Evolutionary conservation across 164 flowering plant species (phyloP), one percentile per base, ranked within the genome.

Genomic region (Euptelea pleiosperma): DNA sequence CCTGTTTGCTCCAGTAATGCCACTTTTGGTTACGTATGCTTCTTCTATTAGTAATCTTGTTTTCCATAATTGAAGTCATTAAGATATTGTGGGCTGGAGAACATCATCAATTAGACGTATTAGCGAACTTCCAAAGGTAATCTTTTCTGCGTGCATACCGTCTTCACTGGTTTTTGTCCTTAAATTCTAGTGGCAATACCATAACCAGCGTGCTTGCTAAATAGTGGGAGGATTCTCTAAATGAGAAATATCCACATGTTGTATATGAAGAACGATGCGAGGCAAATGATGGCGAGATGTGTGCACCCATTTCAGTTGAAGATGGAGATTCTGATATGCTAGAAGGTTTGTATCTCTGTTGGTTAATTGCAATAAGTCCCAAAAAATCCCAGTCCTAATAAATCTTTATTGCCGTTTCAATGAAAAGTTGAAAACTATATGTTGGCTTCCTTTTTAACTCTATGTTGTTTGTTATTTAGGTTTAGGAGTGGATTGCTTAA

Each of bases 61-160:
- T 71, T 71, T 75, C 73, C 68, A 39, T 77, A 14, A 73, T 68
- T 21, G 48, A 34, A 43, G 58, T 4, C 36, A 28, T 55, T 60
- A 35, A 93, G 99, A 93, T 77, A 84, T 93, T 59, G 99, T 93
- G 15, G 99, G 99, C 52, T 93, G 99, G 99, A 81, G 96, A 67
- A 93, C 99, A 62, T 78, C 99, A 68, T 90, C 87, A 29, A 87
- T 93, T 53, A 76, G 99, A 64, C 89, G 97, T 29, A 66, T 71
- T 50, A 72, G 61, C 68, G 97, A 93, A 67, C 75, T 93, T 44
- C 99, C 99, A 51, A 81, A 82, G 96, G 99, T 93, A 76, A 45
- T 42, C 39, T 53, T 42, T 43, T 51, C 14, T 58, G 40, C 45
- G 35, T 57, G 8, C 44, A 4, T 7, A 18, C 26, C 44, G 44